Evolutionary conservation across 257 asterid genomes (phyloP).

Genomic region (Nicotiana noctiflora): DNA sequence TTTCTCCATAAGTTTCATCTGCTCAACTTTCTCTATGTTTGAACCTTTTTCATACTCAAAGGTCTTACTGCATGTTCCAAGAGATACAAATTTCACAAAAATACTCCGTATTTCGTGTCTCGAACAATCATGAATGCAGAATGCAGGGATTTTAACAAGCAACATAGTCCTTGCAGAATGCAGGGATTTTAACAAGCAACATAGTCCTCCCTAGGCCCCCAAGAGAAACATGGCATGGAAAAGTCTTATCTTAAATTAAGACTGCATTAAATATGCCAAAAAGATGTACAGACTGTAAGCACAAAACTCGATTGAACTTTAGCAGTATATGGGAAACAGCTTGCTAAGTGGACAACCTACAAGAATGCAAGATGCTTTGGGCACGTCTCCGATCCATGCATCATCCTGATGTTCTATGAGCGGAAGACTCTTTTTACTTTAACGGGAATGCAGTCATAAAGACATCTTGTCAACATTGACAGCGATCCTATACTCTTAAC

Average conservation of each 20-base stretch:
- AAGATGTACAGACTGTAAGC: background rate
- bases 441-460: background rate
- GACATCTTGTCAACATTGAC: background rate
- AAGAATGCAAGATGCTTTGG: background rate
- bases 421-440: background rate
- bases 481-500: background rate
- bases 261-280: background rate
- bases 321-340: background rate
- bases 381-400: background rate
- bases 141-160: background rate
- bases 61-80: conserved; percentile 40
- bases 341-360: background rate
- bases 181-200: background rate
- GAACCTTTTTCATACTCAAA: conserved; percentile 66
- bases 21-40: conserved; percentile 59
- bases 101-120: background rate
- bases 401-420: background rate
- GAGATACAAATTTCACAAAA: background rate
- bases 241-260: background rate
- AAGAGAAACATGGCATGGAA: background rate
- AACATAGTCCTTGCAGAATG: background rate
- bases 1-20: conserved; percentile 61
- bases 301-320: background rate
- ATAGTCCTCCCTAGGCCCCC: background rate
- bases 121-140: background rate